These are phyloP conservation scores for Blastocystis sp. DNA, from an alignment of 352 stramenopile genomes.

Conservation along the genomic window DNA sequence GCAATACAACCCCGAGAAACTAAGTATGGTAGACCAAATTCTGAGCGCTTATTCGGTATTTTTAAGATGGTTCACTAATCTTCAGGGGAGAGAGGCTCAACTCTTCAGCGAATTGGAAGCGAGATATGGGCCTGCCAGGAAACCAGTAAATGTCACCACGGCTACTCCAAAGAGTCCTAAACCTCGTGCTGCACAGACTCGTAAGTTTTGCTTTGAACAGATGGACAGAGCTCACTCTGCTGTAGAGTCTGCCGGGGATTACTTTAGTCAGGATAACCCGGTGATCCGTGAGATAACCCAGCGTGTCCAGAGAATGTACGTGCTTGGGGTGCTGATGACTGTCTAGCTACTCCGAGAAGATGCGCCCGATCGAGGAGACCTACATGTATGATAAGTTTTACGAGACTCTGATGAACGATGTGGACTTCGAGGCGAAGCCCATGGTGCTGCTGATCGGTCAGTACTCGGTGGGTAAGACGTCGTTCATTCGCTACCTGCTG, in stretches of 20 bases:
- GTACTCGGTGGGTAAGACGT: constrained; percentile 96
- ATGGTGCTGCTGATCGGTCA: constrained; percentile 94
- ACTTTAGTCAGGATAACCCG: constrained; percentile 54
- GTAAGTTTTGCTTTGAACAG: background rate
- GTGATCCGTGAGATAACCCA: constrained; percentile 53
- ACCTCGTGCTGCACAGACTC: background rate
- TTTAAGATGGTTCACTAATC: background rate
- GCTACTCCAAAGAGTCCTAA: background rate
- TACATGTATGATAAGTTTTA: constrained; percentile 87
- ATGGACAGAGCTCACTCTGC: background rate
- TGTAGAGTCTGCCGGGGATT: constrained; percentile 39
- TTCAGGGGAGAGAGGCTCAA: constrained; percentile 36
- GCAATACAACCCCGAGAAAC: constrained; percentile 54
- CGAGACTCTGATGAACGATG: constrained; percentile 81
- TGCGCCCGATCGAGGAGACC: constrained; percentile 79
- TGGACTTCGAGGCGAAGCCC: constrained; percentile 92
- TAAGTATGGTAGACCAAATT: constrained; percentile 60
- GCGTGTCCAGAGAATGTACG: constrained; percentile 39
- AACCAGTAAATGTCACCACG: background rate
- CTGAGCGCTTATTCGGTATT: constrained; percentile 36
- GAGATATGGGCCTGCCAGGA: constrained; percentile 24
- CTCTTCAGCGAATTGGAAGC: constrained; percentile 53
- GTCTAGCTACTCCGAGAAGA: constrained; percentile 61
- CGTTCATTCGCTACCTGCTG: constrained; percentile 91
- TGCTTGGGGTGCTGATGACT: background rate